A percentile compares a stretch with the other conserved stretches of the same genome.
Evolutionary conservation across 441 rosid genomes (phyloP).

Genomic region (Adansonia grandidieri): DNA sequence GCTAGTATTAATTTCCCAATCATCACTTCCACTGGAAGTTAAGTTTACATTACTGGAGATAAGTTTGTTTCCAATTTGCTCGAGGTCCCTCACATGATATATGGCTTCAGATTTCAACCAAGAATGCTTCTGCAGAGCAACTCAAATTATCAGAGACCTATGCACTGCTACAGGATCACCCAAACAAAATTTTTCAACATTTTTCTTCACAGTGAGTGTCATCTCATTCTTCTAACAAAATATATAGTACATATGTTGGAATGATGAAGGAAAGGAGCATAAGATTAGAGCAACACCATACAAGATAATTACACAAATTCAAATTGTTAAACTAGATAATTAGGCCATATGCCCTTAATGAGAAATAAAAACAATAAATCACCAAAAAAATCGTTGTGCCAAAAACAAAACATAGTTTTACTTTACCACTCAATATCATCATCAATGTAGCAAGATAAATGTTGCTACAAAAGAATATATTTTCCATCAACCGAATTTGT

Average conservation of each 20-base stretch:
- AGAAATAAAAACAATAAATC: not conserved
- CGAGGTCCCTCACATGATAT: conserved; percentile 40
- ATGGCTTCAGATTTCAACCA: conserved; percentile 33
- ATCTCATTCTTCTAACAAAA: conserved; percentile 2
- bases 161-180: conserved; percentile 19
- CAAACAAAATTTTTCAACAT: not conserved
- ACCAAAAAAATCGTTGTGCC: not conserved
- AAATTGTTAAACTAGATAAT: conserved; percentile 4
- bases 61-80: conserved; percentile 39
- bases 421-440: not conserved
- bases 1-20: conserved; percentile 67
- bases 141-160: conserved; percentile 39
- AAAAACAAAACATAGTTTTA: not conserved
- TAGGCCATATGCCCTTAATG: not conserved
- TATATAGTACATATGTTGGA: not conserved
- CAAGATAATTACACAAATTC: conserved; percentile 6
- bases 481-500: not conserved
- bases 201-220: not conserved
- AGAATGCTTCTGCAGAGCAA: conserved; percentile 52
- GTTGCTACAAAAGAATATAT: not conserved
- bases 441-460: not conserved
- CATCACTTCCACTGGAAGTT: conserved; percentile 43
- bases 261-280: not conserved
- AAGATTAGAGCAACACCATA: not conserved
- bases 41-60: conserved; percentile 32